Evolutionary conservation across 1,284 basidiomycete genomes (phyloP), one percentile per base, ranked within the genome.

Genomic region (Ustilago crameri): DNA sequence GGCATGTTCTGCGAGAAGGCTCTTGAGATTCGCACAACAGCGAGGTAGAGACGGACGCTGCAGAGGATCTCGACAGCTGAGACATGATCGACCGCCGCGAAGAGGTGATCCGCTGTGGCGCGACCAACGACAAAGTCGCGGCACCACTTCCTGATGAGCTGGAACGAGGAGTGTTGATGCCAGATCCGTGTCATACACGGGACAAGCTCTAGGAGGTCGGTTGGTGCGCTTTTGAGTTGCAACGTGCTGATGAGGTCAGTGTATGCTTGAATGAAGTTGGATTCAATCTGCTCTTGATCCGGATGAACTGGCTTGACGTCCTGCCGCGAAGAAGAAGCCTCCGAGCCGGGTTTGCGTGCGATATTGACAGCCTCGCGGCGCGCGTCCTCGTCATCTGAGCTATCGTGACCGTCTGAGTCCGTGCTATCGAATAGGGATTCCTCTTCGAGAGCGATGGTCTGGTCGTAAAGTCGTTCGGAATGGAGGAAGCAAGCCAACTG

Each of bases 1-100:
- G 68, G 47, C 27, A 63, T 30, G 23, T 58, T 54, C 14, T 63
- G 62, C 3, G 60, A 52, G 51, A 67, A 67, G 48, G 60, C 52
- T 17, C 72, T 69, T 1, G 78, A 71, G 35, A 80, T 62, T 44
- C 76, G 71, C 34, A 74, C 60, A 3, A 72, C 55, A 7, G 62
- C 58, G 15, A 80, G 66, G 37, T 78, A 80, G 26, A 75, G 59
- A n/a, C 78, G 71, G n/a, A 67, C 45, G 34, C 57, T 61, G 60
- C 61, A 67, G 40, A 80, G 61, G 3, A 77, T 51, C 44, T 80
- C 78, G 46, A 65, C 48, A 0, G 76, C 78, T 17, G 42, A 37
- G n/a, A 51, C 53, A 27, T 71, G 51, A 9, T 70, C 73, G n/a
- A 79, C 56, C 9, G 48, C 59, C 15, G 44, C 35, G 34, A 77